Percentiles rank a stretch among this genome's conserved stretches.
phyloP scores from a whole-genome alignment of 2,329 filamentous ascomycete genomes.

The Neocatenulostroma microsporum region DNA sequence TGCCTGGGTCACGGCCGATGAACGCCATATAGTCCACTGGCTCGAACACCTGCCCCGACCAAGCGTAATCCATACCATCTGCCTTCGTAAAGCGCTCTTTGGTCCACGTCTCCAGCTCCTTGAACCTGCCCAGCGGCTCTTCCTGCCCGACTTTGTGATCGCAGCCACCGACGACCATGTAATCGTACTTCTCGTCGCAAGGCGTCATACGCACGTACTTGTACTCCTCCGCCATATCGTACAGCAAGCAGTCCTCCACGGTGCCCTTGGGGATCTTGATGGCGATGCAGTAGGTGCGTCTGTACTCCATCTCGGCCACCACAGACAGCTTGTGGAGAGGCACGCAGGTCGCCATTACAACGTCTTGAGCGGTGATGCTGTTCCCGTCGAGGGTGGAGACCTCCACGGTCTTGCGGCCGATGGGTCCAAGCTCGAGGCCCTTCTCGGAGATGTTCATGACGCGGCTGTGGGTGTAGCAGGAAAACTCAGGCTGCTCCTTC shows the following conservation, averaged over 20 bases:
- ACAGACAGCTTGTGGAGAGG: conserved; percentile 50
- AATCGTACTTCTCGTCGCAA: conserved; percentile 49
- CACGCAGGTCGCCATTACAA: conserved; percentile 49
- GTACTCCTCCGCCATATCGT: conserved; percentile 49
- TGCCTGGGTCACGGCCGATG: conserved; percentile 49
- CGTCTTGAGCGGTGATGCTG: conserved; percentile 42
- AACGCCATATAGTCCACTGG: conserved; percentile 49
- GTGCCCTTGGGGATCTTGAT: conserved; percentile 46
- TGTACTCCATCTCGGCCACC: conserved; percentile 47
- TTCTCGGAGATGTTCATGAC: conserved; percentile 43
- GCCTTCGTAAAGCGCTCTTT: conserved; percentile 47
- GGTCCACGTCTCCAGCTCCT: conserved; percentile 47
- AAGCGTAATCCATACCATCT: conserved; percentile 46
- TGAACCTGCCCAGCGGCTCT: conserved; percentile 35
- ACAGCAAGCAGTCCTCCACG: conserved; percentile 49
- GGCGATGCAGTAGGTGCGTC: conserved; percentile 51
- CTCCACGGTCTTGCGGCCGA: conserved; percentile 40
- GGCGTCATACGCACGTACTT: conserved; percentile 49
- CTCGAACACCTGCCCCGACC: conserved; percentile 53
- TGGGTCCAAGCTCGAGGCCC: conserved; percentile 38
- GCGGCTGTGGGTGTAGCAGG: conserved; percentile 46
- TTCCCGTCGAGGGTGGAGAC: conserved; percentile 42
- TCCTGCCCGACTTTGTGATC: conserved; percentile 54
- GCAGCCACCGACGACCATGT: conserved; percentile 49
- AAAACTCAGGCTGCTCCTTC: conserved; percentile 46